A percentile compares a stretch with the other conserved stretches of the same genome.
Conservation (phyloP, 306 rosid genomes). For the Quercus suber region DNA sequence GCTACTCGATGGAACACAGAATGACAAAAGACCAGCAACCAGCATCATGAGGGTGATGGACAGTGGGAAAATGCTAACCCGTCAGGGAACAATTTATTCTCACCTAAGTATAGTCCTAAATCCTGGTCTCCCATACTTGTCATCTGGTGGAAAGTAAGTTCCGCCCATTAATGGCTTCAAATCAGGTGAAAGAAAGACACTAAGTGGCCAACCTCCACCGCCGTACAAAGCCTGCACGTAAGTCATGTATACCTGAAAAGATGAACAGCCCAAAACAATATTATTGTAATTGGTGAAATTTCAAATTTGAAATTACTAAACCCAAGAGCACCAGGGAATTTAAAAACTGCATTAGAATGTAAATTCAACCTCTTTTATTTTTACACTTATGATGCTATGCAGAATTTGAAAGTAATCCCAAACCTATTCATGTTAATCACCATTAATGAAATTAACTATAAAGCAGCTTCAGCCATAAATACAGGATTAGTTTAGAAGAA, state of each 20-base stretch:
- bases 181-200: slow-evolving; percentile 86
- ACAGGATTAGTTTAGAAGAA: not conserved
- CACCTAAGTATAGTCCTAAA: slow-evolving; percentile 86
- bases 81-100: slow-evolving; percentile 6
- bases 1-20: not conserved
- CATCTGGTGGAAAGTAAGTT: slow-evolving; percentile 92
- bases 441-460: not conserved
- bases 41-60: not conserved
- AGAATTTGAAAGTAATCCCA: not conserved
- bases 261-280: slow-evolving; percentile 16
- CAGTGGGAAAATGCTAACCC: not conserved
- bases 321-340: not conserved
- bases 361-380: not conserved
- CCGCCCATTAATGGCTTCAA: slow-evolving; percentile 99
- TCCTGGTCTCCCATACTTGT: slow-evolving; percentile 85
- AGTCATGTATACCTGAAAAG: slow-evolving; percentile 86
- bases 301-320: not conserved
- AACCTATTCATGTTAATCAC: not conserved
- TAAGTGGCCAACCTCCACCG: slow-evolving; percentile 98
- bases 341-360: not conserved
- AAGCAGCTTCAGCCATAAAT: not conserved
- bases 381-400: not conserved
- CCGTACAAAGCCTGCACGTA: slow-evolving; percentile 96
- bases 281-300: slow-evolving; percentile 3
- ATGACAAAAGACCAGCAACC: not conserved